Conservation (phyloP, 495 filamentous ascomycete species). For the Aspergillus indologenus region DNA sequence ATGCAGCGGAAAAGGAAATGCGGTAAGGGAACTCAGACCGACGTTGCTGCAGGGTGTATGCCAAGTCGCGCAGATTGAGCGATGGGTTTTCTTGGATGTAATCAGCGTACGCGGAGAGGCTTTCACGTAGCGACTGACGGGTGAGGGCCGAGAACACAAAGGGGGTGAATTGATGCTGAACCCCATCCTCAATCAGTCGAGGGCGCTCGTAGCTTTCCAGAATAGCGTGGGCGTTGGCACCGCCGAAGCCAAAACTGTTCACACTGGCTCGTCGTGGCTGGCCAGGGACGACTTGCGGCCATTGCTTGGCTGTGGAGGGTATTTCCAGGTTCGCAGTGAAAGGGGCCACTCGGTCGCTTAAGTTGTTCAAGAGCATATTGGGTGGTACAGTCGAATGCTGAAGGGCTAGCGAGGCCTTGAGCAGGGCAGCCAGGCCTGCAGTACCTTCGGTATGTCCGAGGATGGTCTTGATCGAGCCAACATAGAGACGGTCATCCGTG, state of each 20-base stretch:
- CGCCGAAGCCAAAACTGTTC: constrained; percentile 56
- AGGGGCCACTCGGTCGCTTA: constrained; percentile 35
- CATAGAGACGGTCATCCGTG: constrained; percentile 17
- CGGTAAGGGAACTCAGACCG: too few relatives aligned
- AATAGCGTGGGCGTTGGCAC: constrained; percentile 62
- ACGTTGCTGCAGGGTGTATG: too few relatives aligned
- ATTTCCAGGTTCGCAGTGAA: too few relatives aligned
- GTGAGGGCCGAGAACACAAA: background rate
- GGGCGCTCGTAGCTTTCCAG: constrained; percentile 43
- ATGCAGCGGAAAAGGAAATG: too few relatives aligned
- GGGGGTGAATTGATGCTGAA: too few relatives aligned
- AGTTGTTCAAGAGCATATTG: constrained; percentile 56
- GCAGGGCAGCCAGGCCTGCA: constrained; percentile 30
- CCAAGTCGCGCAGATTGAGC: too few relatives aligned
- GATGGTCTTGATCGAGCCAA: constrained; percentile 56
- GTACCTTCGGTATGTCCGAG: constrained; percentile 53
- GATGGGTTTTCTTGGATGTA: too few relatives aligned
- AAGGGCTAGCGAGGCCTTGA: constrained; percentile 41
- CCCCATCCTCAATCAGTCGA: too few relatives aligned
- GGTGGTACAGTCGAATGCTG: constrained; percentile 48
- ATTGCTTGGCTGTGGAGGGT: constrained; percentile 21
- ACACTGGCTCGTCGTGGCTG: constrained; percentile 42
- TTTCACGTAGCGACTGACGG: too few relatives aligned
- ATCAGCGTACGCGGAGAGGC: too few relatives aligned
- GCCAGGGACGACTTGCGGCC: constrained; percentile 17